Conservation (phyloP, 2,329 filamentous ascomycete genomes). For the Talaromyces pinophilus region DNA sequence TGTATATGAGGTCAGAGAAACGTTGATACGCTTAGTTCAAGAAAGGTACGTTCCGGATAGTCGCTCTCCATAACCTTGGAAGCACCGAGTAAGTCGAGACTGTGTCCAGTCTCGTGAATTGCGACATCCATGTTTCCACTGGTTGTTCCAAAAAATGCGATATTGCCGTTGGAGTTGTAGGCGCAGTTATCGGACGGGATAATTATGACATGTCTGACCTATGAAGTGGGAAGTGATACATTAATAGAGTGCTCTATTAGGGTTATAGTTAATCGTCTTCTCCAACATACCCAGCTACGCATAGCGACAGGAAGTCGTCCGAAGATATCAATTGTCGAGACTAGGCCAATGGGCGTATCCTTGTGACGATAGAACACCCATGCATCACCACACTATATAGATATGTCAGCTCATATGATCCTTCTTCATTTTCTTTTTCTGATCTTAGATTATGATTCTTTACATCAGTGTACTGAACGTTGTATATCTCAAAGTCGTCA, state of each 20-base stretch:
- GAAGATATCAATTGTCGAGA: slow-evolving; percentile 18
- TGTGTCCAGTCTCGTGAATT: slow-evolving; percentile 21
- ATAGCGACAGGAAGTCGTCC: slow-evolving; percentile 20
- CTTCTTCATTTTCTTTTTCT: neutral
- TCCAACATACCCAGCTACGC: slow-evolving; percentile 19
- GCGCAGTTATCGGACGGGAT: slow-evolving; percentile 13
- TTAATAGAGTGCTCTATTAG: neutral
- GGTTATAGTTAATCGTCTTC: neutral
- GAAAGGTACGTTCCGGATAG: slow-evolving; percentile 4
- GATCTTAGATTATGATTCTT: neutral
- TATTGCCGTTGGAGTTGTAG: slow-evolving; percentile 20
- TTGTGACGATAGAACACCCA: slow-evolving; percentile 21
- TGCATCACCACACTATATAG: slow-evolving; percentile 16
- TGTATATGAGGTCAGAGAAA: neutral
- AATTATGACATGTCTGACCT: slow-evolving; percentile 21
- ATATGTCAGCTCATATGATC: neutral
- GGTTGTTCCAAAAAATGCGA: slow-evolving; percentile 20
- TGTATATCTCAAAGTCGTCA: slow-evolving; percentile 21
- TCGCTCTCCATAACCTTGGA: slow-evolving; percentile 6
- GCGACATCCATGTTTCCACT: slow-evolving; percentile 17
- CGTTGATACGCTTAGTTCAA: neutral
- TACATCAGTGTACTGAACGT: slow-evolving; percentile 16
- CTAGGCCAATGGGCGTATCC: slow-evolving; percentile 3
- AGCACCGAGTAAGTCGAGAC: slow-evolving; percentile 21
- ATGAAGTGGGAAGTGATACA: neutral